Evolutionary conservation across 2,329 filamentous ascomycete genomes (phyloP), one percentile per base, ranked within the genome.

Genomic region (Arachnopeziza araneosa): DNA sequence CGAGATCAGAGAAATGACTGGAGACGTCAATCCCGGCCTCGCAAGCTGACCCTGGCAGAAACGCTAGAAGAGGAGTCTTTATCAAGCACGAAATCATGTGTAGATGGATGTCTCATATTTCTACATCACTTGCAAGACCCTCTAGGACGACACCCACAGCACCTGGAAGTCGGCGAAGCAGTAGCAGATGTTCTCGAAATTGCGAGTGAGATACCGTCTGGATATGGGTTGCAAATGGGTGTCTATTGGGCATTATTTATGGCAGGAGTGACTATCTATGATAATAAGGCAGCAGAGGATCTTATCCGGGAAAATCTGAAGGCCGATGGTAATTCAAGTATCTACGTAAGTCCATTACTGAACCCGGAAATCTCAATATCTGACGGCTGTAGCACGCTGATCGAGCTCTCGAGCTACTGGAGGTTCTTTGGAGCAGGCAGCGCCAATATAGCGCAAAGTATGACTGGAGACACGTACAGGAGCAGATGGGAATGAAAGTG

Each of bases 181-280:
- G 60, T 71, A 23, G 64, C 57, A 9, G 64, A 65, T 49, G 66
- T 71, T 48, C 54, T 71, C 9, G 66, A 70, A 14, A 69, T 70
- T 60, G 69, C 66, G 17, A 61, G 61, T 14, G 69, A 70, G 52
- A 71, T 65, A 2, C 69, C 69, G 1, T 64, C 69, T 26, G 69
- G 69, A 3, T 69, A 69, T 61, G 69, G 69, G 3, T 55, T 71
- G 17, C 69, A 71, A 51, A 70, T 71, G 69, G 69, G 69, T 2
- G 55, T 70, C 21, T 70, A 71, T 55, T 71, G 66, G 66, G 69
- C 68, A 1, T 50, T 71, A 12, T 71, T 71, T 56, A 70, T 69
- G 60, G 69, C 67, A 26, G 69, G 69, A 1, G 59, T 68, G 24
- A 66, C 66, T 21, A 58, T 70, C 9, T 69, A 67, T 26, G 70